Percentiles rank a stretch among this genome's conserved stretches.
Conservation (phyloP, 2,329 filamentous ascomycete genomes). For the Shiraia sp. region DNA sequence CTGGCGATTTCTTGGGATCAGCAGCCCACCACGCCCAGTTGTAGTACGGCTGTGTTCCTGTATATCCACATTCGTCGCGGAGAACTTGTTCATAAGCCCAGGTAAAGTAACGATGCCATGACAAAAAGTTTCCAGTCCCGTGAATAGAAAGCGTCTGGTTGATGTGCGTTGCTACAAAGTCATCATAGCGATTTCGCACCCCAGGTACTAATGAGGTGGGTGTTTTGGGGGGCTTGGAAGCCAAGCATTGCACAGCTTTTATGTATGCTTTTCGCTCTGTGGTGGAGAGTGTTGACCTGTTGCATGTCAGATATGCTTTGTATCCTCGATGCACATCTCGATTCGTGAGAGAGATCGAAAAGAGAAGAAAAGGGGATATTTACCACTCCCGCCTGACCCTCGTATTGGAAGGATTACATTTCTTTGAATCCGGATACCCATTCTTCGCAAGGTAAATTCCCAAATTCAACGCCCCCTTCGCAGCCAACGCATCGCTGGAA, state of each 20-base stretch:
- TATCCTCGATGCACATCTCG: too few species aligned
- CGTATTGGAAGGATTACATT: conserved; percentile 45
- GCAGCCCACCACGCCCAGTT: conserved; percentile 56
- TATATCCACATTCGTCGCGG: conserved; percentile 49
- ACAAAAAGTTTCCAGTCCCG: conserved; percentile 39
- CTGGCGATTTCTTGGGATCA: conserved; percentile 52
- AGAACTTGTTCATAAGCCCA: conserved; percentile 50
- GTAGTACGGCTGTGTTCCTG: conserved; percentile 52
- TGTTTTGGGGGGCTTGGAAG: conserved; percentile 27
- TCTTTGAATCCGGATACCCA: conserved; percentile 22
- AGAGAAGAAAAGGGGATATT: too few species aligned
- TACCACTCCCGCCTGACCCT: conserved; percentile 51
- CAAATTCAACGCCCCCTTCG: conserved; percentile 38
- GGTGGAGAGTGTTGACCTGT: not conserved
- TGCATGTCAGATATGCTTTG: not conserved
- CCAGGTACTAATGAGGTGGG: conserved; percentile 26
- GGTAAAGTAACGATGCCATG: conserved; percentile 50
- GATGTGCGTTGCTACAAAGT: conserved; percentile 1
- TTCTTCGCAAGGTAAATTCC: conserved; percentile 25
- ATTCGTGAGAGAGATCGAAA: too few species aligned
- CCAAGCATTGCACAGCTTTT: conserved; percentile 35
- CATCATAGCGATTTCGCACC: conserved; percentile 29
- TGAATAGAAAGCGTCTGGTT: conserved; percentile 29
- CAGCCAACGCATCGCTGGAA: conserved; percentile 40
- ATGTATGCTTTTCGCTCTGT: conserved; percentile 31